Evolutionary conservation across 2,329 filamentous ascomycete genomes (phyloP), one percentile per base, ranked within the genome.

Genomic region (Alternaria infectoria): DNA sequence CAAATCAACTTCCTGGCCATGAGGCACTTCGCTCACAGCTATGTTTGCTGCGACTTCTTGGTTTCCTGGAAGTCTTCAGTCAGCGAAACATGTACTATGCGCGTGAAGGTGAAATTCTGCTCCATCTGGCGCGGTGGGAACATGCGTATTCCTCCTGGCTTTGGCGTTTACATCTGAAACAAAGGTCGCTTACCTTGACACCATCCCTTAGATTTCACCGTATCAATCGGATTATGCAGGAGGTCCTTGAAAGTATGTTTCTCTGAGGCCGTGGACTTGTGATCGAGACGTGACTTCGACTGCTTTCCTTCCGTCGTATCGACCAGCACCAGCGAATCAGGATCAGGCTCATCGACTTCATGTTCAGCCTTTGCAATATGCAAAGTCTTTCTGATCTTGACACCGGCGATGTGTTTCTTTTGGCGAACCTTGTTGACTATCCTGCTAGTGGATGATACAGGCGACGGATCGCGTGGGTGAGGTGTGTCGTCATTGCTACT

Each of bases 1-100:
- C 8, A 81, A 70, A 25, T 81, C 74, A 2, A 81, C 72, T 13
- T 81, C 76, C 17, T 76, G 69, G 10, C 78, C 74, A 51, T 79
- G 75, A 5, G 80, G 72, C 7, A 80, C 62, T 47, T 79, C 76
- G 80, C 79, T 90, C 11, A 87, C 83, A 72, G 70, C 71, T 19
- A 78, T 66, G 17, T 77, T 74, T 9, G 67, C 70, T 12, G 75
- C 73, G 1, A 72, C 50, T 51, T 77, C 58, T n/a, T 74, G 66
- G 17, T 69, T 59, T 21, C 57, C 54, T 57, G 9, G 10, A 40
- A 7, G 8, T 15, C 10, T 6, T 13, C 28, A 13, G 28, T 32
- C 28, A 32, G 28, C 12, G 4, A 32, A 13, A 2, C 12, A 7
- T 32, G 12, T 32, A 13, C 2, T 13, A 32, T 32, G 1, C 28